Base-by-base conservation (phyloP, 257 asterid genomes). In the Apocynum venetum region DNA sequence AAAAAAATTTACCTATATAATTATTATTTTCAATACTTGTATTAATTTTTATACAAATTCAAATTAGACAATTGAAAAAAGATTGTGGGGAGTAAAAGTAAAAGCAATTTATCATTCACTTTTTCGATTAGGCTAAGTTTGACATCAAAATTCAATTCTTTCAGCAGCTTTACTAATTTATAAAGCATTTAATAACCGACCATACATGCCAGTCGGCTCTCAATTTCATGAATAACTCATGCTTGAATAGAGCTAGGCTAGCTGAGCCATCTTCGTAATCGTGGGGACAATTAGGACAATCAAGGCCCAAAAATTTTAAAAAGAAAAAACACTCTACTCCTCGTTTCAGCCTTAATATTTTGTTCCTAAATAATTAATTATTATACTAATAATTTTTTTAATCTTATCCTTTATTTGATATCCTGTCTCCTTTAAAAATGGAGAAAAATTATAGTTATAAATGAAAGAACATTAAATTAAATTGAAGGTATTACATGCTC, bases 51-150 rank as follows among this genome's bases (percentile, higher is more conserved):
- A 25, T 25, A 25, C 31, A 25, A 25, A 25, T 25, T 25, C 31
- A 25, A 25, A 25, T 25, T 25, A 25, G 31, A 25, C 31, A 25
- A 25, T 25, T 25, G 31, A 25, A 25, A 25, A 25, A 25, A 25
- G 31, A 25, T 25, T 25, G 0, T 25, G 31, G 31, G 0, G 31
- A 25, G 47, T 52, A 13, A 19, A 61, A 73, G 6, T 8, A 8
- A 70, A 65, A 53, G 35, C 0, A 48, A 61, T 4, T 31, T 81
- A 59, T 77, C 49, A 14, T n/a, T 83, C 75, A 25, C 74, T 52
- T 74, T 53, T 78, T 46, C 61, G 41, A 63, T 53, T 71, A 11
- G 65, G 73, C 66, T 76, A 76, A 72, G 44, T 73, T 72, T 73
- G 70, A 72, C 31, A 20, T 76, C 72, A 14, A n/a, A 49, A 75